A percentile compares a stretch with the other conserved stretches of the same genome.
Conservation (phyloP, 2,329 filamentous ascomycete genomes). For the Verticillium isaacii region DNA sequence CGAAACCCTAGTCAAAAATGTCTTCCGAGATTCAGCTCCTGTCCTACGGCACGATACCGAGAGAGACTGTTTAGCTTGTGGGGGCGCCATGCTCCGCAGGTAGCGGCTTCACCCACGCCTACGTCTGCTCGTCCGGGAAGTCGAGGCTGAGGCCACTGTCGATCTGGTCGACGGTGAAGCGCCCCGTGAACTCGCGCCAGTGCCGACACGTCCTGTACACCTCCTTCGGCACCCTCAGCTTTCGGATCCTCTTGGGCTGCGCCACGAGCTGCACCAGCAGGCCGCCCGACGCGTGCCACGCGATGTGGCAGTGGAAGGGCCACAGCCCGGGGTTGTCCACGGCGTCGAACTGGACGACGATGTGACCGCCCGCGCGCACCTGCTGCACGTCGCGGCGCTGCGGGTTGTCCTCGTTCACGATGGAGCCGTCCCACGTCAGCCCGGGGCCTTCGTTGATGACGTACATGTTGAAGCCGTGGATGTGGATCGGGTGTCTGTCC, state of each 20-base stretch:
- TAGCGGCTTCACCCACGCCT: too few species aligned
- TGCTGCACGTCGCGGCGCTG: slow-evolving; percentile 40
- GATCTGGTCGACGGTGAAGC: too few species aligned
- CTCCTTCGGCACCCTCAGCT: too few species aligned
- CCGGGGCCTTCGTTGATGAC: slow-evolving; percentile 19
- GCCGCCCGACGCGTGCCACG: slow-evolving; percentile 44
- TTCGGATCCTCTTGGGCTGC: slow-evolving; percentile 1
- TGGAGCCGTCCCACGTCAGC: slow-evolving; percentile 13
- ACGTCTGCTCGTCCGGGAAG: too few species aligned
- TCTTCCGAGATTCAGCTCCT: too few species aligned
- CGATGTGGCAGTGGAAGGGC: slow-evolving; percentile 44
- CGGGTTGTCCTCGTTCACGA: slow-evolving; percentile 32
- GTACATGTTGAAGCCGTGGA: slow-evolving; percentile 39
- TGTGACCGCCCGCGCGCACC: slow-evolving; percentile 34
- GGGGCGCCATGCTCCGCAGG: too few species aligned
- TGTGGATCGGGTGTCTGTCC: slow-evolving; percentile 37
- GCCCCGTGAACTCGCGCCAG: background rate
- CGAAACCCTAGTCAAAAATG: too few species aligned
- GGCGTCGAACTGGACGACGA: slow-evolving; percentile 38
- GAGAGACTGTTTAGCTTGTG: too few species aligned
- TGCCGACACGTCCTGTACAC: background rate
- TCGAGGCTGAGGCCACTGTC: too few species aligned
- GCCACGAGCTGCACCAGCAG: slow-evolving; percentile 48
- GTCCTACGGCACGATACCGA: too few species aligned
- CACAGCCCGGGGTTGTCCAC: slow-evolving; percentile 45